phyloP scores from a whole-genome alignment of 495 filamentous ascomycete genomes.

The Penicillium paxilli region DNA sequence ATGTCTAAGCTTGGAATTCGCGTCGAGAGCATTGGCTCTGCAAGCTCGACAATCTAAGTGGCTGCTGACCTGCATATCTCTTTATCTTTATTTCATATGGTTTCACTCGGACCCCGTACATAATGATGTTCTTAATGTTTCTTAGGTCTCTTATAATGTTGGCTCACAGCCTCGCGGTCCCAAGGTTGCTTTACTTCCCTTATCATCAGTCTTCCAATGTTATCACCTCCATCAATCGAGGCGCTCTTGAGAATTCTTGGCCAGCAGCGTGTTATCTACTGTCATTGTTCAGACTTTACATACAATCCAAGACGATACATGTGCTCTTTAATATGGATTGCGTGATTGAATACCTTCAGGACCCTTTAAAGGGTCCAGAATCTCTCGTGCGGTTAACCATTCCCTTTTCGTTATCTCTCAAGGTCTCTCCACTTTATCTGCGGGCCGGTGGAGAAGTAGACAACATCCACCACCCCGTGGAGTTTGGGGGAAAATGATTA shows the following conservation, averaged over 20 bases:
- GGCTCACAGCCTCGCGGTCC: too few species aligned
- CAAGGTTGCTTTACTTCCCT: too few species aligned
- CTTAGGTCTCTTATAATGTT: too few species aligned
- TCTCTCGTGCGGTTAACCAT: background rate
- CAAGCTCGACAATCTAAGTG: background rate
- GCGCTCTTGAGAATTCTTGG: too few species aligned
- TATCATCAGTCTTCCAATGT: too few species aligned
- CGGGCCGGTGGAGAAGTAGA: background rate
- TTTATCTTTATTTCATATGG: background rate
- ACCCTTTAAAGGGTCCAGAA: background rate
- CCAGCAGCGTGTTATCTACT: too few species aligned
- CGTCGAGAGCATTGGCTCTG: slow-evolving; percentile 18
- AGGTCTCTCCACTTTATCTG: background rate
- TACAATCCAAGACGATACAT: background rate
- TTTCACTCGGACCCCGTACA: too few species aligned
- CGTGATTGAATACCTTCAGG: background rate
- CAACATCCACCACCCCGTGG: background rate
- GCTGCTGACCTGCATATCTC: background rate
- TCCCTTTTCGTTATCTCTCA: background rate
- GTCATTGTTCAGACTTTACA: too few species aligned
- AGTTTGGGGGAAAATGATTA: slow-evolving; percentile 1
- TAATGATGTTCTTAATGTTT: too few species aligned
- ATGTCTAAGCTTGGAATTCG: slow-evolving; percentile 53
- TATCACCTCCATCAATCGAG: too few species aligned
- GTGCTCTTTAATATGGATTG: background rate